Evolutionary conservation across 768 basidiomycete genomes (phyloP), one percentile per base, ranked within the genome.

Genomic region (Collybia nuda): DNA sequence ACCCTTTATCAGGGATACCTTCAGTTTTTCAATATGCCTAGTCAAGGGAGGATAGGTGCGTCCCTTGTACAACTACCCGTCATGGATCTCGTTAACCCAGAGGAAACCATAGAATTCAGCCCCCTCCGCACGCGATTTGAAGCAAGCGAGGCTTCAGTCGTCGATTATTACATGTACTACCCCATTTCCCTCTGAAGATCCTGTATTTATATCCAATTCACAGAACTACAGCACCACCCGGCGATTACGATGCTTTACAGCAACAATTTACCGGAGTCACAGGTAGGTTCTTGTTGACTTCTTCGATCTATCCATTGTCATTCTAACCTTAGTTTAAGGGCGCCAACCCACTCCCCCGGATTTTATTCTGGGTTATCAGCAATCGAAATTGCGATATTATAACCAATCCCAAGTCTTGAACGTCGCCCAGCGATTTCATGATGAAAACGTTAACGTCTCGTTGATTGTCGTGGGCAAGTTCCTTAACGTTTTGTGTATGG

Each of bases 321-420:
- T n/a, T n/a, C 17, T 17, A 36, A 40, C 21, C 29, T 5, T 18
- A 44, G 6, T 18, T 1, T 23, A 28, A 44, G 68, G 68, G 68
- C 65, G 69, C 22, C 68, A 69, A 51, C 69, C 69, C 2, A 70
- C 61, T 8, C 70, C 69, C 18, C 70, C 69, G 6, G 66, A 70
- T 37, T 72, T 67, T 42, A 62, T 61, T 22, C 53, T 69, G 14
- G 69, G 70, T 32, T 70, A 67, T 45, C 69, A 69, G 54, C 70
- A 70, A 56, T 68, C 67, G 14, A 68, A 68, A 56, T 57, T 72
- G n/a, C 58, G 69, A 28, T 71, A 71, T 50, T 68, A 55, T 56
- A 69, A 70, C 47, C 65, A 70, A 50, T 62, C 66, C 0, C 67
- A 70, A 48, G 56, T 70, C 21, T 43, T 63, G n/a, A 63, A 65